These are phyloP conservation scores for Parachlorella kessleri DNA, from an alignment of 139 green algal species.

Conservation along the genomic window DNA sequence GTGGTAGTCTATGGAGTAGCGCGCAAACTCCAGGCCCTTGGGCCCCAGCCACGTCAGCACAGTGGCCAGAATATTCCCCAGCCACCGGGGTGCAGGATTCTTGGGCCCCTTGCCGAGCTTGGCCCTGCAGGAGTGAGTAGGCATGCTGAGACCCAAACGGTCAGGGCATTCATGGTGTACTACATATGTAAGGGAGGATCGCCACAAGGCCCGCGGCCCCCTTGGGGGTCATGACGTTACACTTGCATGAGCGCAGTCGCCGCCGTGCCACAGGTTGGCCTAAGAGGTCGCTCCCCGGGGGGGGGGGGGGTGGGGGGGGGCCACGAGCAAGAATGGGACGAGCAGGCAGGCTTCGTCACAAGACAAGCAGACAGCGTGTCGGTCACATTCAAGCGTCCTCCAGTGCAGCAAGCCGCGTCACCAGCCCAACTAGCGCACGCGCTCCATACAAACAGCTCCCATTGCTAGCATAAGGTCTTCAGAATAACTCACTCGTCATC, in stretches of 20 bases:
- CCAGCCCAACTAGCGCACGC: too few species aligned
- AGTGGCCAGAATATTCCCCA: conserved; percentile 84
- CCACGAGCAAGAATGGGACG: not conserved
- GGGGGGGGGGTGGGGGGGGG: not conserved
- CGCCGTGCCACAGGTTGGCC: too few species aligned
- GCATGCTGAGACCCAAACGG: too few species aligned
- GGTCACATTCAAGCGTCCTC: too few species aligned
- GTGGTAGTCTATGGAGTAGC: conserved; percentile 98
- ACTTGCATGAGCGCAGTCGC: too few species aligned
- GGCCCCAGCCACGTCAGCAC: conserved; percentile 81
- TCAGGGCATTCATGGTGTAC: too few species aligned
- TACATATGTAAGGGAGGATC: too few species aligned
- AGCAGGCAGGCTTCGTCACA: not conserved
- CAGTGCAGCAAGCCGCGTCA: not conserved
- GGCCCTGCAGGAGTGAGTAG: conserved; percentile 49
- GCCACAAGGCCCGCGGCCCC: too few species aligned
- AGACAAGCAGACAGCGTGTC: too few species aligned
- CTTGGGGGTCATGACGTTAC: too few species aligned
- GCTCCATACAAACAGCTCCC: too few species aligned
- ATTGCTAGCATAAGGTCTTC: too few species aligned
- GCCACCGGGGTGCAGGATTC: conserved; percentile 78
- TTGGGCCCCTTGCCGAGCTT: conserved; percentile 79
- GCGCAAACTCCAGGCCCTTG: conserved; percentile 95
- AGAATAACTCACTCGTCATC: conserved; percentile 90
- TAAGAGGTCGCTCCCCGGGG: not conserved